Conservation (phyloP, 768 basidiomycete genomes). For the Russula sp. region DNA sequence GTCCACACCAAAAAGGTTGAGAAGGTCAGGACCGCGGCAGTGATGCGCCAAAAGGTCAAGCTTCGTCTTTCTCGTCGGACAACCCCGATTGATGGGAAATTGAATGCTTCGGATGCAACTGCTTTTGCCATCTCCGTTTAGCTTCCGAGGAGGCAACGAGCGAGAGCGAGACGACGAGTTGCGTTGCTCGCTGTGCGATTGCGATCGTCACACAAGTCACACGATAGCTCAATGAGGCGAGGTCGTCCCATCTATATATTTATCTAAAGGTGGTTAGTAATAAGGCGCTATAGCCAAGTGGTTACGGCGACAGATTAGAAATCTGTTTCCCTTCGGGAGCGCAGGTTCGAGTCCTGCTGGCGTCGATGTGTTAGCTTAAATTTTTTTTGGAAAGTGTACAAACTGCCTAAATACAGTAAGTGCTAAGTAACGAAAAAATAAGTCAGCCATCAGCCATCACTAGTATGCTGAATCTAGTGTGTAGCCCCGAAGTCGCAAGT, state of each 20-base stretch:
- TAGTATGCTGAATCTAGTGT: too few species aligned
- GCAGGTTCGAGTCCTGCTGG: conserved; percentile 33
- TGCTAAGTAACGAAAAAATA: too few species aligned
- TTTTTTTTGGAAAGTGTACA: too few species aligned
- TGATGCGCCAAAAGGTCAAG: not conserved
- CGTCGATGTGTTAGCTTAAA: conserved; percentile 27
- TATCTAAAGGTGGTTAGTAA: not conserved
- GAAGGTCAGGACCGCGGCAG: not conserved
- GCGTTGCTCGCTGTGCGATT: too few species aligned
- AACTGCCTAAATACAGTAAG: too few species aligned
- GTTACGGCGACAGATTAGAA: conserved; percentile 79
- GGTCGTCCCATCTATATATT: not conserved
- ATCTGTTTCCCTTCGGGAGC: conserved; percentile 32
- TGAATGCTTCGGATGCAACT: not conserved
- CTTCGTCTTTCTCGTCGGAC: not conserved
- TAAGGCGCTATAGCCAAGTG: conserved; percentile 73
- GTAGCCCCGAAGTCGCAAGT: too few species aligned
- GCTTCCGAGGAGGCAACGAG: not conserved
- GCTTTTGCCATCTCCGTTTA: conserved; percentile 10
- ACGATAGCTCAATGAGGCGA: too few species aligned
- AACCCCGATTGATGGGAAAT: not conserved
- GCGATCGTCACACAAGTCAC: too few species aligned
- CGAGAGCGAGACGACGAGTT: too few species aligned
- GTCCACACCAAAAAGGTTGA: conserved; percentile 6
- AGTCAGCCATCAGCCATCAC: too few species aligned